Conservation (phyloP, 768 basidiomycete species). For the Leucogyrophana mollusca region DNA sequence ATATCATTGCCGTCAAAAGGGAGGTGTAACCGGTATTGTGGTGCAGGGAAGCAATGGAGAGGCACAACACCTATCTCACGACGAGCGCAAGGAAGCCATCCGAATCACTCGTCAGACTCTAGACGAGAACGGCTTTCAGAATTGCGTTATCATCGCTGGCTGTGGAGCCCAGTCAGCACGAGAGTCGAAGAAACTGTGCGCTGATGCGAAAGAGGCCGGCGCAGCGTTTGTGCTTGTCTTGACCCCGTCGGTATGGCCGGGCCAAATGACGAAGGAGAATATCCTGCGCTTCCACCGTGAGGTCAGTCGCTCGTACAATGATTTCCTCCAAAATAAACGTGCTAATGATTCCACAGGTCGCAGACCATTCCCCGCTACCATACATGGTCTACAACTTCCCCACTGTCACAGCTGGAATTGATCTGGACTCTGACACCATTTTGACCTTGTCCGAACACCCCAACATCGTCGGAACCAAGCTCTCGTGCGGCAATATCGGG, state of each 20-base stretch:
- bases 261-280: constrained; percentile 59
- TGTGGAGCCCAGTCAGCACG: constrained; percentile 80
- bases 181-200: constrained; percentile 69
- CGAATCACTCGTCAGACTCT: constrained; percentile 66
- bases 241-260: constrained; percentile 71
- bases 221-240: constrained; percentile 76
- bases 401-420: constrained; percentile 74
- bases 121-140: constrained; percentile 65
- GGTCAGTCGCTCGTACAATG: constrained; percentile 32
- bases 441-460: constrained; percentile 68
- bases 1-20: constrained; percentile 36
- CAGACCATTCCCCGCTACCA: constrained; percentile 66
- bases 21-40: constrained; percentile 70
- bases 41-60: constrained; percentile 77
- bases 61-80: constrained; percentile 72
- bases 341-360: constrained; percentile 45
- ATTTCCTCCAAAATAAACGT: neutral
- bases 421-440: constrained; percentile 81
- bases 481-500: constrained; percentile 84
- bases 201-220: constrained; percentile 79
- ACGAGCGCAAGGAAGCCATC: constrained; percentile 66
- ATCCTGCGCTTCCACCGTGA: constrained; percentile 67
- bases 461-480: constrained; percentile 83
- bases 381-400: constrained; percentile 88
- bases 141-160: constrained; percentile 74